Base-by-base conservation (phyloP, 2,329 filamentous ascomycete species). In the Parastagonospora nodorum region DNA sequence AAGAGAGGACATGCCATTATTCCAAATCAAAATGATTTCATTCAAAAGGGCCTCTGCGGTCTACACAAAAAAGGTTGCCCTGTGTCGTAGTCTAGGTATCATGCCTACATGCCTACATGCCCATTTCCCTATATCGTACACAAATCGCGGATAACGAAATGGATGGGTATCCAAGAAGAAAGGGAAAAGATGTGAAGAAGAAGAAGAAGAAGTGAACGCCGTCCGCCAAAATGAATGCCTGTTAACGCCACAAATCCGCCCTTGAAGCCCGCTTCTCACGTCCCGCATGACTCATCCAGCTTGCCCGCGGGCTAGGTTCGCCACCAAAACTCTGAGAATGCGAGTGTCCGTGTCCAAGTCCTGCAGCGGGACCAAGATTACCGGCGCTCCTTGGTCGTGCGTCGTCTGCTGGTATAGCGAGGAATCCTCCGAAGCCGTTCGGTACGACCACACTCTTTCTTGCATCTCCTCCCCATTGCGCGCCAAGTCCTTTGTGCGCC, bases 371-470 rank as follows among this genome's bases (percentile, higher is more conserved):
- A 7, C 55, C 55, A 9, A 57, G 41, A 42, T 69, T 55, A 9
- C 71, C 71, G 6, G 70, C 68, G 47, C 69, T 74, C 29, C 64
- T 57, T n/a, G 71, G 72, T 28, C 72, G 51, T 11, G 66, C 69
- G 8, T 68, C 60, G 29, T 69, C 61, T 3, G 67, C 67, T 1
- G 86, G 86, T n/a, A 88, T 80, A 14, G 85, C 84, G 14, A 88
- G 70, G 70, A 85, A 88, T 0, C 85, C 85, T 27, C 85, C 85
- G 53, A 86, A 86, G 2, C 85, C 85, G 64, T 88, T 88, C 0
- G 84, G 84, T 0, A 88, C 84, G n/a, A 88, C 77, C 8, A 87
- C 77, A 58, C 80, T 84, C 71, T 80, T 83, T 29, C 86, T 74
- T 5, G 82, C 80, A 45, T 84, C 82, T 8, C 82, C 81, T 9